phyloP scores from a whole-genome alignment of 257 asterid species.

The Leonotis leonurus region DNA sequence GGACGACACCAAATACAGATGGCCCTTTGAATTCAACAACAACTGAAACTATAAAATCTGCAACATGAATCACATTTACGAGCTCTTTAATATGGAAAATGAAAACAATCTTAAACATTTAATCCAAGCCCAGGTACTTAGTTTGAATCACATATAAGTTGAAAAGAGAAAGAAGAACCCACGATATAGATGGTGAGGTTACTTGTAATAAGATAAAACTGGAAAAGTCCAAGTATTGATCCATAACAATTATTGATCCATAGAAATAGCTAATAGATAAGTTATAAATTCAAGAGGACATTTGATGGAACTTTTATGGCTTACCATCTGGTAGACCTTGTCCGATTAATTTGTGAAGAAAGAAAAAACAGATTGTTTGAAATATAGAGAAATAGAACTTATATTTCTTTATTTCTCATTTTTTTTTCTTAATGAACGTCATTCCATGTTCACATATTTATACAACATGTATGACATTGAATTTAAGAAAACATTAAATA shows the following conservation, averaged over 20 bases:
- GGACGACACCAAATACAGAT: constrained; percentile 70
- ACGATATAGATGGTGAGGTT: no score
- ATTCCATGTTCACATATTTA: no score
- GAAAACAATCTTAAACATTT: no score
- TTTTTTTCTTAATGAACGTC: no score
- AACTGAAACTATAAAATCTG: constrained; percentile 81
- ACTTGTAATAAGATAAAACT: neutral
- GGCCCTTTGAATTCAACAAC: constrained; percentile 96
- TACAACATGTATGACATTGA: no score
- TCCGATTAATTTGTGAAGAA: constrained; percentile 77
- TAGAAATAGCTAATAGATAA: neutral
- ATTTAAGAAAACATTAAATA: no score
- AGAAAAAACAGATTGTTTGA: no score
- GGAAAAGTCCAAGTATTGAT: neutral
- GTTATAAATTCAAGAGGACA: neutral
- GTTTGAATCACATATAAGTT: neutral
- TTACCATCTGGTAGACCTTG: constrained; percentile 89
- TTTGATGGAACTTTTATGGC: neutral
- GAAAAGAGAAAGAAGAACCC: neutral
- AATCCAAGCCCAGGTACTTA: neutral
- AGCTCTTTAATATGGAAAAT: neutral
- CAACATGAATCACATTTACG: neutral
- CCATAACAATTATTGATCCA: no score
- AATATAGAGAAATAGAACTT: no score
- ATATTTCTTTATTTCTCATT: no score